Conservation (phyloP, 2,329 filamentous ascomycete species). For the Alternaria sp. region DNA sequence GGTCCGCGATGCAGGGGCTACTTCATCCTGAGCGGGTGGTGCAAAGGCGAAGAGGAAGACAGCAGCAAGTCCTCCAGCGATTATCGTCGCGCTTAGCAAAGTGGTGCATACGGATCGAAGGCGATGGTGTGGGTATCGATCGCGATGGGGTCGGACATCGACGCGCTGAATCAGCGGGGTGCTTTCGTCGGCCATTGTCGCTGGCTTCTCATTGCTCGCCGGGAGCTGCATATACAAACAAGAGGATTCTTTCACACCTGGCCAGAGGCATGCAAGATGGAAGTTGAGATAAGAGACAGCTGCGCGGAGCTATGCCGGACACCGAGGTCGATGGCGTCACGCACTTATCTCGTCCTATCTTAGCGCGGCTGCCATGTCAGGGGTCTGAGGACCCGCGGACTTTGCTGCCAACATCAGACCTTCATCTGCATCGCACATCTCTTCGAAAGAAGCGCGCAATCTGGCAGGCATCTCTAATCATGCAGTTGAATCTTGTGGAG, state of each 20-base stretch:
- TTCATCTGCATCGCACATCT: not conserved
- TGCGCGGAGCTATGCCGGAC: constrained; percentile 6
- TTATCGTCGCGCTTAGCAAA: constrained; percentile 50
- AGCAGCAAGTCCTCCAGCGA: constrained; percentile 46
- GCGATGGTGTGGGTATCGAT: constrained; percentile 59
- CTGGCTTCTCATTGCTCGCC: constrained; percentile 34
- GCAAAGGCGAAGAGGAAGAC: constrained; percentile 49
- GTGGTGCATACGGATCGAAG: constrained; percentile 72
- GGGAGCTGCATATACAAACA: constrained; percentile 18
- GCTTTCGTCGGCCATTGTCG: constrained; percentile 60
- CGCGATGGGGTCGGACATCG: constrained; percentile 60
- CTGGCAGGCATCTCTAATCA: not conserved
- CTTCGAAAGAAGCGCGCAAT: not conserved
- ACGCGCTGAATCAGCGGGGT: constrained; percentile 73
- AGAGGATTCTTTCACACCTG: not conserved
- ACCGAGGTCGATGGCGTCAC: constrained; percentile 14
- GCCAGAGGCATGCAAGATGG: constrained; percentile 5
- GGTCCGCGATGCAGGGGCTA: constrained; percentile 3
- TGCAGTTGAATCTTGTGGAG: not conserved
- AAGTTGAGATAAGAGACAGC: not conserved
- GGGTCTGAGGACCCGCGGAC: constrained; percentile 2
- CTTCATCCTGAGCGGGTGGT: constrained; percentile 41
- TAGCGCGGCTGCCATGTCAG: constrained; percentile 11
- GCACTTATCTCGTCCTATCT: constrained; percentile 16
- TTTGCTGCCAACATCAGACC: not conserved